Conservation (phyloP, 352 stramenopile species). For the Plasmopara halstedii region DNA sequence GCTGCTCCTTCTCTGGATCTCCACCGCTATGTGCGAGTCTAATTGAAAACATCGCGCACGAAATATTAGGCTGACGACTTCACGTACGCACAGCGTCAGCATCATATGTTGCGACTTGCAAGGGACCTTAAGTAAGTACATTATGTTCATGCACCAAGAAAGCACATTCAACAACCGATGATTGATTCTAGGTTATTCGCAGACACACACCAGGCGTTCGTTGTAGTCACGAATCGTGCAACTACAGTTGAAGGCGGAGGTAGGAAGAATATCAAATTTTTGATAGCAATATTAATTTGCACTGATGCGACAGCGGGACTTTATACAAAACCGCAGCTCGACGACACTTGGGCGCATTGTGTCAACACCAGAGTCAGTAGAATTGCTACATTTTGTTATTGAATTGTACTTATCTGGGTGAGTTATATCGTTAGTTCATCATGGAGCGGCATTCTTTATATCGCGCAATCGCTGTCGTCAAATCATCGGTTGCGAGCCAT, state of each 20-base stretch:
- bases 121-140: slow-evolving; percentile 43
- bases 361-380: slow-evolving; percentile 45
- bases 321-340: slow-evolving; percentile 57
- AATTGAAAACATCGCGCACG: background rate
- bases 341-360: slow-evolving; percentile 62
- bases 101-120: slow-evolving; percentile 40
- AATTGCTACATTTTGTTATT: background rate
- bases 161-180: background rate
- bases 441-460: slow-evolving; percentile 47
- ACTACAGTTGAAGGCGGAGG: slow-evolving; percentile 30
- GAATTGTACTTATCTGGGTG: background rate
- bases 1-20: too few species aligned
- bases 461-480: slow-evolving; percentile 52
- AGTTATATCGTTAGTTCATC: slow-evolving; percentile 30
- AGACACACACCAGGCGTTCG: slow-evolving; percentile 55
- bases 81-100: slow-evolving; percentile 32
- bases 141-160: background rate
- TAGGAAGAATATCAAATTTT: background rate
- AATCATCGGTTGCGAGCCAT: slow-evolving; percentile 47
- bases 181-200: slow-evolving; percentile 39
- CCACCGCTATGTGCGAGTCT: background rate
- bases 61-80: slow-evolving; percentile 25
- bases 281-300: background rate
- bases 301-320: slow-evolving; percentile 24
- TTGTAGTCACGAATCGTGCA: slow-evolving; percentile 61